phyloP scores from a whole-genome alignment of 2,329 filamentous ascomycete genomes.

The Dryadomyces quercivorus region DNA sequence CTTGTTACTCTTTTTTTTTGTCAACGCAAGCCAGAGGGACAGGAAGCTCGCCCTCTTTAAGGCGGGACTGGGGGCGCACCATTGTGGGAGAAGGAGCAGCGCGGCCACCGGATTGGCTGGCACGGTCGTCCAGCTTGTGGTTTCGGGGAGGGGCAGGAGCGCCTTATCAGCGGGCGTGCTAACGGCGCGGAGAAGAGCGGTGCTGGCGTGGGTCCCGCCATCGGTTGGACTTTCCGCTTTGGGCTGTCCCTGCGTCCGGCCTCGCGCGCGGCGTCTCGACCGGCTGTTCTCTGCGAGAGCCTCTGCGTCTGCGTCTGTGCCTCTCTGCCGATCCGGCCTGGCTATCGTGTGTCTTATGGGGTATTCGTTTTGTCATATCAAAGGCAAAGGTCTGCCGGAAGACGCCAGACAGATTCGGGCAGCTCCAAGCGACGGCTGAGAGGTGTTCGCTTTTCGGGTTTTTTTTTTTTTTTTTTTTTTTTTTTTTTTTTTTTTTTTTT shows the following conservation, averaged over 20 bases:
- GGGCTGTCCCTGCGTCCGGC: background rate
- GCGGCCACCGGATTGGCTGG: background rate
- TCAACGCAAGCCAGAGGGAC: no score
- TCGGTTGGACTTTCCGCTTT: background rate
- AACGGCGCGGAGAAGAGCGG: background rate
- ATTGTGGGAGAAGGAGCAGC: background rate
- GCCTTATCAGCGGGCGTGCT: background rate
- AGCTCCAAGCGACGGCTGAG: conserved; percentile 2
- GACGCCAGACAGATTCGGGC: conserved; percentile 4
- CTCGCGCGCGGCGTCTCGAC: background rate
- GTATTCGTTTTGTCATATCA: no score
- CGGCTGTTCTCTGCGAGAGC: no score
- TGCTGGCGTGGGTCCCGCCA: background rate
- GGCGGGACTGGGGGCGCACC: background rate
- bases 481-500: background rate
- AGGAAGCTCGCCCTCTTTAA: background rate
- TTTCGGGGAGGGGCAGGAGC: background rate
- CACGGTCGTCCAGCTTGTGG: background rate
- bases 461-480: background rate
- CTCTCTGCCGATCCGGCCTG: no score
- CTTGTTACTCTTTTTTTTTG: no score
- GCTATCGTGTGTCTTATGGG: no score
- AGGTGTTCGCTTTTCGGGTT: background rate
- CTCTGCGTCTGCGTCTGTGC: no score
- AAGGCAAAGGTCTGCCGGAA: background rate